These are phyloP conservation scores for Sporisorium exsertum DNA, from an alignment of 1,284 basidiomycete genomes.

Conservation along the genomic window DNA sequence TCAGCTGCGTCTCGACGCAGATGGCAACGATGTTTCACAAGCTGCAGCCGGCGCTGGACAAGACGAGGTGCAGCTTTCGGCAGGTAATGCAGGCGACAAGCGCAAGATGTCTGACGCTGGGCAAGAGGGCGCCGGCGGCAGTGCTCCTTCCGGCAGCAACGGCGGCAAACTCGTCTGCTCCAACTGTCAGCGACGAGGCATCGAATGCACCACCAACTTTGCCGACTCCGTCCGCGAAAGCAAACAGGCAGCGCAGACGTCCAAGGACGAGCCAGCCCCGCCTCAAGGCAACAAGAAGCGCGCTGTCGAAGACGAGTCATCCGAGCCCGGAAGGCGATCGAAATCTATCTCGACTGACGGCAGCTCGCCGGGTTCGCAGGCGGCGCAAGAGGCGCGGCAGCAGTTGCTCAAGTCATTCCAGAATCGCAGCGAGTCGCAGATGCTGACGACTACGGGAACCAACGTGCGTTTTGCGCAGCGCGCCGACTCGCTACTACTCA, in stretches of 20 bases:
- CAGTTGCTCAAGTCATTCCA: constrained; percentile 37
- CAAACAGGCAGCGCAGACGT: constrained; percentile 40
- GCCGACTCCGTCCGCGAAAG: constrained; percentile 49
- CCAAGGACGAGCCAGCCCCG: constrained; percentile 25
- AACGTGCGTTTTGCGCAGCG: constrained; percentile 45
- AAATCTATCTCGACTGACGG: constrained; percentile 39
- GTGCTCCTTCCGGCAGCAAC: neutral
- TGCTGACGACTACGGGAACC: constrained; percentile 22
- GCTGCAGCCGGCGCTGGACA: neutral
- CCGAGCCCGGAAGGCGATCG: constrained; percentile 39
- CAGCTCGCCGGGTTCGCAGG: constrained; percentile 18
- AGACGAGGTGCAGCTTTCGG: constrained; percentile 15
- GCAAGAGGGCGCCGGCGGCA: neutral
- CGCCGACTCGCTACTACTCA: constrained; percentile 51
- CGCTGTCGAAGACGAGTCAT: constrained; percentile 30
- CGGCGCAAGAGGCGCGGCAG: constrained; percentile 16
- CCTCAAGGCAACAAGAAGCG: constrained; percentile 43
- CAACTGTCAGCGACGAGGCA: constrained; percentile 53
- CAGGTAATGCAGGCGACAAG: constrained; percentile 33
- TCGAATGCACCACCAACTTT: constrained; percentile 55
- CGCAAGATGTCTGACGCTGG: constrained; percentile 50
- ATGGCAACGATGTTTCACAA: constrained; percentile 39
- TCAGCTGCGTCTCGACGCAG: constrained; percentile 48
- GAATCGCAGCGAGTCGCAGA: constrained; percentile 33
- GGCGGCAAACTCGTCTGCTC: constrained; percentile 43